Percentiles rank a stretch among this genome's conserved stretches.
Evolutionary conservation across 495 filamentous ascomycete genomes (phyloP).

Genomic region (Aspergillus heteromorphus): DNA sequence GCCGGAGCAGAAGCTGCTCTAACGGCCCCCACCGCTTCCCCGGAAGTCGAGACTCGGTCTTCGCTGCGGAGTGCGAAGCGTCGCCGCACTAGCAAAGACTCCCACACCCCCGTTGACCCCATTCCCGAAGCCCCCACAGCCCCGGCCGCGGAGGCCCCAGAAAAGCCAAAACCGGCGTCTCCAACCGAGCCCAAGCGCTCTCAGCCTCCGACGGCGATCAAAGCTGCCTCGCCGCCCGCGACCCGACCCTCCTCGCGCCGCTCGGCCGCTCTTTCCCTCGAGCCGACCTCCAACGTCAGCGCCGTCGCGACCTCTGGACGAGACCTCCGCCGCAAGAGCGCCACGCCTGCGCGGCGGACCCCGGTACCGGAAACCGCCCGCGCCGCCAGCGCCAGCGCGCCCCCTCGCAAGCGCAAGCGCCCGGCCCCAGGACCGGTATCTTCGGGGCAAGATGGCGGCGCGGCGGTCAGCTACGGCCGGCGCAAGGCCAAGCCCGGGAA

Average conservation of each 20-base stretch:
- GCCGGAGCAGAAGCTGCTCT: neutral
- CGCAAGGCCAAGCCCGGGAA: conserved; percentile 68
- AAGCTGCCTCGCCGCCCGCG: conserved; percentile 22
- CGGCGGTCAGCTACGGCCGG: conserved; percentile 69
- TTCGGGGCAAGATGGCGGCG: conserved; percentile 64
- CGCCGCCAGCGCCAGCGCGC: conserved; percentile 43
- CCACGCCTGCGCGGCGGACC: conserved; percentile 45
- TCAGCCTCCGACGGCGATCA: neutral
- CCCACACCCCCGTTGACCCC: conserved; percentile 19
- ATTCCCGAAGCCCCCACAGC: conserved; percentile 10
- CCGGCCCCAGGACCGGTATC: conserved; percentile 73
- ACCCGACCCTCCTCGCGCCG: conserved; percentile 42
- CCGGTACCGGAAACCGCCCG: conserved; percentile 47
- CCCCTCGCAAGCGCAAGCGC: conserved; percentile 54
- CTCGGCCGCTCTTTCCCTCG: conserved; percentile 36
- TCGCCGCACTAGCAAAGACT: conserved; percentile 19
- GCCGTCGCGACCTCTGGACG: conserved; percentile 16
- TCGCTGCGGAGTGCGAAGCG: conserved; percentile 21
- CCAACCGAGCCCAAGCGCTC: conserved; percentile 26
- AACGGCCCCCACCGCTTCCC: neutral
- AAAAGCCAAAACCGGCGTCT: conserved; percentile 20
- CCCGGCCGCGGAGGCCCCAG: conserved; percentile 8
- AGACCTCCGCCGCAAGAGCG: conserved; percentile 44
- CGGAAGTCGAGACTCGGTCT: conserved; percentile 14
- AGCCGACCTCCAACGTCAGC: conserved; percentile 17